phyloP scores from a whole-genome alignment of 2,329 filamentous ascomycete species.

The Ustilaginoidea virens region DNA sequence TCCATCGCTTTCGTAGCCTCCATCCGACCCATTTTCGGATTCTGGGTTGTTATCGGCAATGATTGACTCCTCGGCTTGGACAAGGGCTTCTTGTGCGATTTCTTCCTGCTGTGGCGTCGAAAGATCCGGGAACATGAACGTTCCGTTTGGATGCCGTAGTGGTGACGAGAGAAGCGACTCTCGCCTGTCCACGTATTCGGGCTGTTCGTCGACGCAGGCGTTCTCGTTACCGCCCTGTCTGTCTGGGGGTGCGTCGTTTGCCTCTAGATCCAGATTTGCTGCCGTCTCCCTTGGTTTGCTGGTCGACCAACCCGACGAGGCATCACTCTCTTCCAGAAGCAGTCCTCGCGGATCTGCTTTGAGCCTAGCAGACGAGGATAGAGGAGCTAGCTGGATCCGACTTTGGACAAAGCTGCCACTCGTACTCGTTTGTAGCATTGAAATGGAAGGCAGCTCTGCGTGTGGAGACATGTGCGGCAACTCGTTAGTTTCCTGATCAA shows the following conservation, averaged over 20 bases:
- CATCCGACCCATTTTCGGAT: conserved; percentile 14
- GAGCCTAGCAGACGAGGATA: not conserved
- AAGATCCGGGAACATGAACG: conserved; percentile 20
- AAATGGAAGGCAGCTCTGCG: not conserved
- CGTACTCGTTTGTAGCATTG: not conserved
- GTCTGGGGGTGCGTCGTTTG: not conserved
- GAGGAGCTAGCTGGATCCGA: not conserved
- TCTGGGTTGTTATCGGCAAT: conserved; percentile 15
- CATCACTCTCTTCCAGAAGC: too few relatives aligned
- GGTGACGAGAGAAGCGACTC: conserved; percentile 12
- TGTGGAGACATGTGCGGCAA: not conserved
- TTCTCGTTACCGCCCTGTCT: too few relatives aligned
- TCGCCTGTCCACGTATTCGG: conserved; percentile 4
- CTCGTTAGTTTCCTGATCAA: not conserved
- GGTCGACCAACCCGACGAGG: too few relatives aligned
- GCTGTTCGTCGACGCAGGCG: not conserved
- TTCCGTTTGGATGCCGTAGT: conserved; percentile 22
- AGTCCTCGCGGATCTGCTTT: too few relatives aligned
- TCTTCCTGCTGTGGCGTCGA: conserved; percentile 19
- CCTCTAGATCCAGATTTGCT: not conserved
- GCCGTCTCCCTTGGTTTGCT: too few relatives aligned
- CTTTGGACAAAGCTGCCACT: not conserved
- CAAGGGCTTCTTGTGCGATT: conserved; percentile 20
- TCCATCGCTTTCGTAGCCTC: conserved; percentile 21
- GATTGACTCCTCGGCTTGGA: conserved; percentile 21